Evolutionary conservation across 192 early-diverging fungal species (phyloP).

Genomic region (Neocallimastix lanati): DNA sequence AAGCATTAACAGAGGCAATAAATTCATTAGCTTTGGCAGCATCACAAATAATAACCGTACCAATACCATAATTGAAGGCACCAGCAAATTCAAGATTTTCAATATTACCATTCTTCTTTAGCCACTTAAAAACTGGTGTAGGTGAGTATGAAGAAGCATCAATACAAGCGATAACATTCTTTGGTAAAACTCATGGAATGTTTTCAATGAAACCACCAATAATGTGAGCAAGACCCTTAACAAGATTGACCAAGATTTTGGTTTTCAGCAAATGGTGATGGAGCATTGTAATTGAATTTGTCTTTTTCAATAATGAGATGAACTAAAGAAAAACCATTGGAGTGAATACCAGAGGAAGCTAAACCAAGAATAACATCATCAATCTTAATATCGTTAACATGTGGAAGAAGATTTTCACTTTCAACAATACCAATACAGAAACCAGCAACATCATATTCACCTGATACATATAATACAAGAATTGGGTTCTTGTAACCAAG

Average conservation of each 20-base stretch:
- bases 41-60: slow-evolving; percentile 68
- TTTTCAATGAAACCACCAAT: slow-evolving; percentile 97
- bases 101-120: slow-evolving; percentile 66
- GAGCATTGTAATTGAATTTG: slow-evolving; percentile 50
- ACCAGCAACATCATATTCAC: slow-evolving; percentile 82
- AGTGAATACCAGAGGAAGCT: slow-evolving; percentile 87
- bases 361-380: slow-evolving; percentile 81
- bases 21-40: not conserved
- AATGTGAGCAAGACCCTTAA: slow-evolving; percentile 97
- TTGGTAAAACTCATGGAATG: slow-evolving; percentile 86
- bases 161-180: slow-evolving; percentile 57
- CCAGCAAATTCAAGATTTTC: slow-evolving; percentile 71
- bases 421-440: slow-evolving; percentile 95
- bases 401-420: slow-evolving; percentile 69
- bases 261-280: slow-evolving; percentile 54
- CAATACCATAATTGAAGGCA: slow-evolving; percentile 98
- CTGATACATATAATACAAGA: slow-evolving; percentile 72
- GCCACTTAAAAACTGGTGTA: slow-evolving; percentile 88
- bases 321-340: slow-evolving; percentile 97
- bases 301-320: slow-evolving; percentile 55
- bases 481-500: slow-evolving; percentile 85
- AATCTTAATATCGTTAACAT: slow-evolving; percentile 47
- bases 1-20: not conserved
- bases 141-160: slow-evolving; percentile 64
- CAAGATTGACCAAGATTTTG: slow-evolving; percentile 61